Evolutionary conservation across 164 flowering plant genomes (phyloP).

Genomic region (Magnolia changhungtana): DNA sequence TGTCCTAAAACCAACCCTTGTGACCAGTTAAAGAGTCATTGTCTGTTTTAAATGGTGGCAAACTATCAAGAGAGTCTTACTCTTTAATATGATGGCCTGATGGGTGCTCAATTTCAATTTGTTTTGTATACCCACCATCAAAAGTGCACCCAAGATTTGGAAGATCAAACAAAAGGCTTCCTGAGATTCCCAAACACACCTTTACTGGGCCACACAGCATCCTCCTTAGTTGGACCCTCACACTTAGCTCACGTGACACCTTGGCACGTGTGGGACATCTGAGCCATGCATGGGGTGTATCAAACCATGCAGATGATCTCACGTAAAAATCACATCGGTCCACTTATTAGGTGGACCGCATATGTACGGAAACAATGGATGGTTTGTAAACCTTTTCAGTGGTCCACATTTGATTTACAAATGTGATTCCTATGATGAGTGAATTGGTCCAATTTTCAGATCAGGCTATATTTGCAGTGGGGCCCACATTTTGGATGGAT

Average conservation of each 20-base stretch:
- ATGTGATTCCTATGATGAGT: too few species aligned
- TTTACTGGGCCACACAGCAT: too few species aligned
- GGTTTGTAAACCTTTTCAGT: too few species aligned
- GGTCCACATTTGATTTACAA: too few species aligned
- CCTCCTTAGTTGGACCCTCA: neutral
- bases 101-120: slow-evolving; percentile 1
- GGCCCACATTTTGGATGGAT: too few species aligned
- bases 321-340: too few species aligned
- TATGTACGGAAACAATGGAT: too few species aligned
- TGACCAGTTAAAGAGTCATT: neutral
- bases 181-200: too few species aligned
- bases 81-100: neutral
- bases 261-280: neutral
- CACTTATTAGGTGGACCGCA: too few species aligned
- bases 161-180: neutral
- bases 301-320: neutral
- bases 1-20: too few species aligned
- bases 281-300: neutral
- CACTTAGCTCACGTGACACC: neutral
- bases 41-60: neutral
- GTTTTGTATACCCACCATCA: neutral
- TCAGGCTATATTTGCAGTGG: too few species aligned
- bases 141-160: slow-evolving; percentile 6
- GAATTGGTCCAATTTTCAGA: too few species aligned
- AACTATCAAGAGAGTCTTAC: neutral